Evolutionary conservation across 179 eudicot species (phyloP).

Genomic region (Beta lomatogona): DNA sequence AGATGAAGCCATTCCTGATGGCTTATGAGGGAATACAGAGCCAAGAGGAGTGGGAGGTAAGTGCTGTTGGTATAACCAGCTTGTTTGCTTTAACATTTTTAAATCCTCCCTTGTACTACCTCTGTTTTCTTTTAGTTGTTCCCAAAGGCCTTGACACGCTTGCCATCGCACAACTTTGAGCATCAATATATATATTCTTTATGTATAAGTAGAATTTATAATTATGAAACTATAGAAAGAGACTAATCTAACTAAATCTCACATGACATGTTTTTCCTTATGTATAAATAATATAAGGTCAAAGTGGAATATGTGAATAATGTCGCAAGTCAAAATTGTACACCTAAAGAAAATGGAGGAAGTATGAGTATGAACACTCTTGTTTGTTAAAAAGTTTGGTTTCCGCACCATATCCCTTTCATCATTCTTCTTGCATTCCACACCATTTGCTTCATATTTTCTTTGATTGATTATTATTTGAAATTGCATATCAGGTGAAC

Average conservation of each 20-base stretch:
- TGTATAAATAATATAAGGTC: no score
- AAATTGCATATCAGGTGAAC: not conserved
- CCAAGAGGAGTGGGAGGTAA: constrained; percentile 95
- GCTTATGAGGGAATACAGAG: constrained; percentile 67
- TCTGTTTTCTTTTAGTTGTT: not conserved
- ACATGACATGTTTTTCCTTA: no score
- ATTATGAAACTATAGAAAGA: no score
- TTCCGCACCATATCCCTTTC: no score
- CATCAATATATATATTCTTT: no score
- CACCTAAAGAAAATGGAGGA: no score
- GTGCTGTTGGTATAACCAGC: not conserved
- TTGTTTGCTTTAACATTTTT: not conserved
- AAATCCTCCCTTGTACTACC: not conserved
- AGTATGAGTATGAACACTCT: no score
- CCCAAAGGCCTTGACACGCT: not conserved
- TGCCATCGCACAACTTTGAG: not conserved
- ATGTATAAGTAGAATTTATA: no score
- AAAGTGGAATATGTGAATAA: no score
- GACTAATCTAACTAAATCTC: no score
- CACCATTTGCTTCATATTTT: not conserved
- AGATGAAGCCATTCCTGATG: constrained; percentile 90
- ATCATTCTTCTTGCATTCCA: not conserved
- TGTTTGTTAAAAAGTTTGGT: not conserved
- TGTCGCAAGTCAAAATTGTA: no score
- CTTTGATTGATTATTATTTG: not conserved